Percentiles rank a stretch among this genome's conserved stretches.
phyloP scores from a whole-genome alignment of 2,329 filamentous ascomycete genomes.

The Drechslerella dactyloides region DNA sequence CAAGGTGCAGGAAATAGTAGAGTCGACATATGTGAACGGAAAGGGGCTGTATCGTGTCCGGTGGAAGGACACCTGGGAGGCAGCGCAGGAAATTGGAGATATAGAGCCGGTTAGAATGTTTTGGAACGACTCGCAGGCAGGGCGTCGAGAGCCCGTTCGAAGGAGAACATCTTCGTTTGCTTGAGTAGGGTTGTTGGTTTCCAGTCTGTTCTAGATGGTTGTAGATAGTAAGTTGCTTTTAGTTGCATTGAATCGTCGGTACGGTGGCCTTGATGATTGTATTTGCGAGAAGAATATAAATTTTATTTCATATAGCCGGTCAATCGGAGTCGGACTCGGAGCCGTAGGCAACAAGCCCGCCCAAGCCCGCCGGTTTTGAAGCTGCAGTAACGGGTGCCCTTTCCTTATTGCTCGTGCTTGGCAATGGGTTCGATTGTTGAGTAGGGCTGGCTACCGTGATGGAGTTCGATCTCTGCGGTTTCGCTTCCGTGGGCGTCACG shows the following conservation, averaged over 20 bases:
- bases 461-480: neutral
- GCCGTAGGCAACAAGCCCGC: constrained; percentile 41
- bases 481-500: neutral
- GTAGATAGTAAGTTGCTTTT: neutral
- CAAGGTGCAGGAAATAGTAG: constrained; percentile 37
- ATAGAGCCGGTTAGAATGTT: constrained; percentile 34
- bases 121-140: constrained; percentile 28
- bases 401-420: neutral
- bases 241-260: constrained; percentile 18
- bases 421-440: neutral
- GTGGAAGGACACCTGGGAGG: constrained; percentile 48
- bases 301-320: constrained; percentile 9
- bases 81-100: constrained; percentile 36
- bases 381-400: neutral
- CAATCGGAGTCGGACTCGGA: constrained; percentile 46
- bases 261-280: constrained; percentile 12
- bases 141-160: constrained; percentile 19
- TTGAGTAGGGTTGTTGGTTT: constrained; percentile 9
- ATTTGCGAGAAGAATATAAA: constrained; percentile 3
- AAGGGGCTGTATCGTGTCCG: constrained; percentile 42
- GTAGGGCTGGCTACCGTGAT: neutral
- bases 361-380: constrained; percentile 19
- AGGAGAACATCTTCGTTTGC: constrained; percentile 14
- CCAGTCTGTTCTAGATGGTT: neutral
- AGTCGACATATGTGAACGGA: constrained; percentile 41